Evolutionary conservation across 768 basidiomycete species (phyloP).

Genomic region (Calvatia gigantea): DNA sequence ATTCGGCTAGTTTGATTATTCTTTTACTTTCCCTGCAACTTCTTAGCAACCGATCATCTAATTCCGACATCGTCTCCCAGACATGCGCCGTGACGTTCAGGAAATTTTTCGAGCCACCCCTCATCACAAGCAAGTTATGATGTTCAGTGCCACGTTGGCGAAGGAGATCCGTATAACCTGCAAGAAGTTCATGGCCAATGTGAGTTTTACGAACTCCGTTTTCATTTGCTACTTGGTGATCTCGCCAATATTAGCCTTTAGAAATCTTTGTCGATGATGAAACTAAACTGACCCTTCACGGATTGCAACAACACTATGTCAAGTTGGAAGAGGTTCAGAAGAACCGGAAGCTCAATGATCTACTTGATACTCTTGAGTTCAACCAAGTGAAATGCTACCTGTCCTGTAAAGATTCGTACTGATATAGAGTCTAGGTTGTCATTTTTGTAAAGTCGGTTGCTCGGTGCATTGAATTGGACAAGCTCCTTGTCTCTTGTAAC

Average conservation of each 20-base stretch:
- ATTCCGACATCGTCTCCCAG: conserved; percentile 75
- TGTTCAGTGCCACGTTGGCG: conserved; percentile 98
- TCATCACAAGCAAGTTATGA: conserved; percentile 99
- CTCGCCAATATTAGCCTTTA: conserved; percentile 62
- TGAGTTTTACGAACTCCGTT: conserved; percentile 37
- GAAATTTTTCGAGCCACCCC: conserved; percentile 99
- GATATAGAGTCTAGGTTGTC: conserved; percentile 67
- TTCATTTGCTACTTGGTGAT: neutral
- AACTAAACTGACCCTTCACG: conserved; percentile 96
- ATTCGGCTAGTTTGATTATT: conserved; percentile 34
- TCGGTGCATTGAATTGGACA: conserved; percentile 94
- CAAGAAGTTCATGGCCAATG: conserved; percentile 99
- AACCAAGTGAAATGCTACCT: conserved; percentile 67
- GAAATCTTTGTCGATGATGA: conserved; percentile 99
- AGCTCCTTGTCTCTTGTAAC: conserved; percentile 93
- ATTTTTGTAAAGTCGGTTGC: conserved; percentile 99
- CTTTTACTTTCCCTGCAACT: conserved; percentile 47
- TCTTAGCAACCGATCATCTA: conserved; percentile 55
- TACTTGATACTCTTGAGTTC: conserved; percentile 95
- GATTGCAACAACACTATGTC: conserved; percentile 97
- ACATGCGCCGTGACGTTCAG: conserved; percentile 99
- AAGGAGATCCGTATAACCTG: conserved; percentile 97
- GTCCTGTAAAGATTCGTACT: neutral
- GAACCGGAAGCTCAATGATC: conserved; percentile 95
- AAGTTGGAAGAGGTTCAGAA: conserved; percentile 94